phyloP scores from a whole-genome alignment of 176 grass and related monocot genomes.

The Aegilops umbellulata region DNA sequence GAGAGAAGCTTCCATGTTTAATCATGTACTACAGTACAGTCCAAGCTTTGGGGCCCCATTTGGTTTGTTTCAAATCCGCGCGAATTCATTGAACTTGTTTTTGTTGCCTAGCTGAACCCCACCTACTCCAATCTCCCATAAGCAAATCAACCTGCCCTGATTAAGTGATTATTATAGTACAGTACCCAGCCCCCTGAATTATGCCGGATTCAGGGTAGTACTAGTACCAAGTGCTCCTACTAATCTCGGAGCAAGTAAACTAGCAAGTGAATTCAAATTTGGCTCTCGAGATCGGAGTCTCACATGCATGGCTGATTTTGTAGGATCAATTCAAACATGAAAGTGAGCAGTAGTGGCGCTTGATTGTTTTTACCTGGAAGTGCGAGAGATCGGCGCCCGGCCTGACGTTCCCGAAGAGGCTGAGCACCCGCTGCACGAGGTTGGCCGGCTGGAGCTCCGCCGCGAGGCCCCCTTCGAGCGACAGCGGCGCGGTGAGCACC shows the following conservation, averaged over 20 bases:
- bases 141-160: neutral
- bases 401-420: slow-evolving; percentile 73
- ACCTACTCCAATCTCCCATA: neutral
- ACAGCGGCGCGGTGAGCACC: slow-evolving; percentile 70
- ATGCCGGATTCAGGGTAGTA: neutral
- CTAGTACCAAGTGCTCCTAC: neutral
- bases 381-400: slow-evolving; percentile 84
- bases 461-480: slow-evolving; percentile 68
- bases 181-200: neutral
- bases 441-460: slow-evolving; percentile 65
- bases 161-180: neutral
- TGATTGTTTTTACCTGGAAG: slow-evolving; percentile 49
- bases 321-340: neutral
- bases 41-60: neutral
- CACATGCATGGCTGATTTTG: neutral
- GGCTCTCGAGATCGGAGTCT: neutral
- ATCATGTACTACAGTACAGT: neutral
- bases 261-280: neutral
- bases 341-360: neutral
- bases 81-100: neutral
- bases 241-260: neutral
- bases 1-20: neutral
- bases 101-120: neutral
- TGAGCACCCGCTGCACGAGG: slow-evolving; percentile 59
- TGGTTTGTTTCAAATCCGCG: neutral